Evolutionary conservation across 768 basidiomycete species (phyloP), one percentile per base, ranked within the genome.

Genomic region (Roridomyces roridus): DNA sequence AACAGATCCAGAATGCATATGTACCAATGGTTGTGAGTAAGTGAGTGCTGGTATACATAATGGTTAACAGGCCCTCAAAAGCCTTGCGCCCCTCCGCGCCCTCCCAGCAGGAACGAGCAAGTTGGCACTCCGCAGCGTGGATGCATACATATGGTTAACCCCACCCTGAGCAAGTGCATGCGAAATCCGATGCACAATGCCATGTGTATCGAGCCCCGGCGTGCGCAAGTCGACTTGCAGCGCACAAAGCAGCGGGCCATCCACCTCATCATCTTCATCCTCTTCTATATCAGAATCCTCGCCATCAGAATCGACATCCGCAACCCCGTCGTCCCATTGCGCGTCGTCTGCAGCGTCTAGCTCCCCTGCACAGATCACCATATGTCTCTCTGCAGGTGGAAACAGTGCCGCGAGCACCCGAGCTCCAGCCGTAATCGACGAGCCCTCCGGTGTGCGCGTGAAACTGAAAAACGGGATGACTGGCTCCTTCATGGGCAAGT

Each of bases 61-160:
- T n/a, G n/a, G 46, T 79, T 73, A 88, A 65, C 86, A 88, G 21
- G 78, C 76, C 42, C 81, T 79, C 40, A 90, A 73, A 18, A 90
- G 74, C 28, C 80, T 76, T 7, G 85, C 81, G 18, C 42, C 47
- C 1, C 43, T 46, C 7, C 50, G 48, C 10, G 42, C 24, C 18
- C 44, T 37, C 18, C 62, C 55, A 4, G 39, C 49, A 66, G 75
- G 58, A 63, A 92, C 89, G 64, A 92, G 75, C 28, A 93, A 70
- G 70, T 93, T 92, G 52, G 91, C 91, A 6, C 88, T 89, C 73
- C 89, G 89, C 68, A 85, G 88, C n/a, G 91, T 91, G 40, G 89
- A 90, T 54, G 86, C 88, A 67, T 92, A 92, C 83, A 92, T 88
- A 67, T 91, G 89, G 72, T 91, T 89, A 67, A 93, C 87, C 11